phyloP scores from a whole-genome alignment of 345 rosid genomes.

The Camelina laxa region DNA sequence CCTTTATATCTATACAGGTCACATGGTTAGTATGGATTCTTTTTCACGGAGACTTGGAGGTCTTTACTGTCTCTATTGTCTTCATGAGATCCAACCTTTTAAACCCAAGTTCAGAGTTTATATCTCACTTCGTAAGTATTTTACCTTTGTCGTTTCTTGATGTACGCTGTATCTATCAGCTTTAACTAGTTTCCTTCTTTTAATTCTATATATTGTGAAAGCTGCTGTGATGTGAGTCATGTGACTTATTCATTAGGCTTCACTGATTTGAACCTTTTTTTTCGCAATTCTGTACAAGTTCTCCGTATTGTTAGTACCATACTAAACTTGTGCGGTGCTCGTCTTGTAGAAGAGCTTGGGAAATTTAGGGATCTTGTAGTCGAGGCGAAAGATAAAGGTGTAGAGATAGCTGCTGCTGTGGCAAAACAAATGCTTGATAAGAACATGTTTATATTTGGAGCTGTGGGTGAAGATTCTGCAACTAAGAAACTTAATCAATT shows the following conservation, averaged over 20 bases:
- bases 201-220: constrained; percentile 1
- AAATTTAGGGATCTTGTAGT: constrained; percentile 56
- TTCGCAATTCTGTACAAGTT: neutral
- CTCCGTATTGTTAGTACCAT: neutral
- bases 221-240: constrained; percentile 26
- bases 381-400: constrained; percentile 58
- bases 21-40: constrained; percentile 57
- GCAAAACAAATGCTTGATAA: constrained; percentile 73
- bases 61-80: constrained; percentile 89
- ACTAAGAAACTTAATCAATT: constrained; percentile 53
- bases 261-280: neutral
- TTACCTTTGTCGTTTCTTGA: constrained; percentile 6
- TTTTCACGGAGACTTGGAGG: constrained; percentile 78
- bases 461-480: constrained; percentile 59
- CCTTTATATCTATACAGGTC: constrained; percentile 60
- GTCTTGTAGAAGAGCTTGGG: constrained; percentile 69
- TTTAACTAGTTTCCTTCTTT: constrained; percentile 1
- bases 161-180: neutral
- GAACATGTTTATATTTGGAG: constrained; percentile 73
- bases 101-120: constrained; percentile 76
- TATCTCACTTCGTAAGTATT: constrained; percentile 68
- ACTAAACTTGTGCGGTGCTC: constrained; percentile 1
- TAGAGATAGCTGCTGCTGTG: constrained; percentile 54
- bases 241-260: neutral
- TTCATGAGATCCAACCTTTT: constrained; percentile 82